Evolutionary conservation across 169 alveolate genomes (phyloP), one percentile per base, ranked within the genome.

Genomic region (Perkinsus chesapeaki): DNA sequence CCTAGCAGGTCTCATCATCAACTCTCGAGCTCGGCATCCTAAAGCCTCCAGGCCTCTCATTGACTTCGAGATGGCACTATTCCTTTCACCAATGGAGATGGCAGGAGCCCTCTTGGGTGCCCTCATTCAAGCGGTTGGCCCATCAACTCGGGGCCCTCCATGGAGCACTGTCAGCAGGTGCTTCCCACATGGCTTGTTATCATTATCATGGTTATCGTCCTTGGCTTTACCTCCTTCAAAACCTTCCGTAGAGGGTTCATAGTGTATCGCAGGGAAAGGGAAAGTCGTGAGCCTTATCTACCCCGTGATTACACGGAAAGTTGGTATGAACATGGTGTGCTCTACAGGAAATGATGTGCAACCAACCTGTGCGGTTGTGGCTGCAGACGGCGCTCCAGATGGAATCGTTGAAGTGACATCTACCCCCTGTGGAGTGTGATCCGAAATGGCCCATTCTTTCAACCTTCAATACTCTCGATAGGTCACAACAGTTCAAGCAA

Each of bases 1-100:
- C 34, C 43, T 93, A 0, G 96, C 92, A 3, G 96, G 95, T 19
- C 37, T 92, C 39, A 23, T 91, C 36, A n/a, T 93, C 73, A 60
- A 73, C 92, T 91, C 92, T 90, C 47, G 43, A 31, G 39, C 91
- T 31, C 91, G 95, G 37, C 94, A 94, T 73, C 96, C 95, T 39
- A 3, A 39, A 31, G 95, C 92, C 27, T 82, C 82, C 39, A 73
- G 93, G 48, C 94, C 95, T 5, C 93, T 94, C 38, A 91, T 94
- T 0, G 95, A 94, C 39, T 47, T 91, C 39, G 94, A 94, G 23
- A 48, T 92, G 95, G 95, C 92, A 10, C 93, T 93, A 27, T 73
- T 93, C 19, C 91, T 93, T 0, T 93, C 94, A 39, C 94, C 95
- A n/a, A 93, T 93, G 92, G 93, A 93, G 94, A 92, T 93, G 92